Conservation (phyloP, 768 basidiomycete species). For the Psilocybe sp. region DNA sequence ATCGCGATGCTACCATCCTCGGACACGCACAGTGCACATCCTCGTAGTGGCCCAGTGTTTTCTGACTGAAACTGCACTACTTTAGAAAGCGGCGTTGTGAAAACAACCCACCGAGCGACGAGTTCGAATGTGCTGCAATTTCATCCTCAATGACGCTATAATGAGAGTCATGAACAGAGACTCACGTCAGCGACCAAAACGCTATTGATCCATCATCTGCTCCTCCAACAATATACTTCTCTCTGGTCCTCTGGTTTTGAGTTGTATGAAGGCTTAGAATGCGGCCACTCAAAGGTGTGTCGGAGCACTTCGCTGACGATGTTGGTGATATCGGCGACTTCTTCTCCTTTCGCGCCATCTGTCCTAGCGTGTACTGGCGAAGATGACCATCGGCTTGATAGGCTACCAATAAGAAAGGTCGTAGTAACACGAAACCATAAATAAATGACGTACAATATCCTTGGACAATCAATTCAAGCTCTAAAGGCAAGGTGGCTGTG, state of each 20-base stretch:
- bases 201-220: conserved; percentile 76
- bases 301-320: conserved; percentile 37
- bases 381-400: conserved; percentile 50
- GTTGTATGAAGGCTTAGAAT: conserved; percentile 53
- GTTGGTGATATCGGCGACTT: conserved; percentile 16
- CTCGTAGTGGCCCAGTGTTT: conserved; percentile 53
- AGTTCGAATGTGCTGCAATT: conserved; percentile 55
- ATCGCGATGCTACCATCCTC: conserved; percentile 81
- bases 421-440: conserved; percentile 7
- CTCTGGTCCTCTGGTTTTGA: conserved; percentile 55
- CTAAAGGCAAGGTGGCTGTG: conserved; percentile 50
- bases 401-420: background rate
- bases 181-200: conserved; percentile 67
- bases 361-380: conserved; percentile 42
- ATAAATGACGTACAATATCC: conserved; percentile 55
- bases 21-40: conserved; percentile 71
- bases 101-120: conserved; percentile 70
- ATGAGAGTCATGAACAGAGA: background rate
- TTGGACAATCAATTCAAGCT: conserved; percentile 53
- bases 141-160: background rate
- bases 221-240: conserved; percentile 69
- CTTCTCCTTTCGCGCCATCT: conserved; percentile 28
- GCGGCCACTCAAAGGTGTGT: conserved; percentile 42
- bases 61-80: conserved; percentile 57
- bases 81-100: conserved; percentile 58